A percentile compares a stretch with the other conserved stretches of the same genome.
phyloP scores from a whole-genome alignment of 257 asterid genomes.

The Echites panduratus region DNA sequence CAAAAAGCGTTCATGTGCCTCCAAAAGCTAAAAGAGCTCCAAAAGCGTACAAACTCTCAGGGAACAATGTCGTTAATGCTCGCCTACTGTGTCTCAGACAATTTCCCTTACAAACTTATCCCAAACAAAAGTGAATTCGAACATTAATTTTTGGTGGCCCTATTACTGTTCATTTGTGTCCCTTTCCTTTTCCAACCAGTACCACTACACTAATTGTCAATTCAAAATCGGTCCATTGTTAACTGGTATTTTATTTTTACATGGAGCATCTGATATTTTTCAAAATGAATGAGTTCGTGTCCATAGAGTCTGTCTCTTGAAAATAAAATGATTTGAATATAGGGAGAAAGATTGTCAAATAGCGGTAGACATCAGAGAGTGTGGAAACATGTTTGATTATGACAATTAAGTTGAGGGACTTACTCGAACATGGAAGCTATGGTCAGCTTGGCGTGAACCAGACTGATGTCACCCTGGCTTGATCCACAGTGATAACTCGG shows the following conservation, averaged over 20 bases:
- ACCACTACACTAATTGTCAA: neutral
- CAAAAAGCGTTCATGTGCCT: slow-evolving; percentile 16
- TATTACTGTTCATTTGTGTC: slow-evolving; percentile 2
- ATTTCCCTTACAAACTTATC: neutral
- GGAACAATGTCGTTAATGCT: slow-evolving; percentile 1
- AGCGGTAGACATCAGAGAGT: too few species aligned
- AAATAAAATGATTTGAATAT: too few species aligned
- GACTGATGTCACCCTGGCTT: neutral
- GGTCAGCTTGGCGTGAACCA: neutral
- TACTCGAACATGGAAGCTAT: neutral
- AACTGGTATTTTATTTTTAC: too few species aligned
- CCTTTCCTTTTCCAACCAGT: neutral
- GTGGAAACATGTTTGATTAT: too few species aligned
- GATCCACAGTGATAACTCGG: neutral
- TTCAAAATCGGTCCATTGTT: too few species aligned
- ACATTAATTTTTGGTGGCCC: slow-evolving; percentile 11
- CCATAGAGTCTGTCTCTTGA: too few species aligned
- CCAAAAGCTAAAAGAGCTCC: slow-evolving; percentile 5
- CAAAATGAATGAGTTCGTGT: too few species aligned
- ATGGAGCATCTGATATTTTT: too few species aligned
- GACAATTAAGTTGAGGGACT: too few species aligned
- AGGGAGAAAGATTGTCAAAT: too few species aligned
- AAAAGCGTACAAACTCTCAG: neutral
- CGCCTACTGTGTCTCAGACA: neutral
- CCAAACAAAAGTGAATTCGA: slow-evolving; percentile 3